Percentiles rank a stretch among this genome's conserved stretches.
These are phyloP conservation scores for Aureobasidium sp. DNA, from an alignment of 2,329 filamentous ascomycete genomes.

Conservation along the genomic window DNA sequence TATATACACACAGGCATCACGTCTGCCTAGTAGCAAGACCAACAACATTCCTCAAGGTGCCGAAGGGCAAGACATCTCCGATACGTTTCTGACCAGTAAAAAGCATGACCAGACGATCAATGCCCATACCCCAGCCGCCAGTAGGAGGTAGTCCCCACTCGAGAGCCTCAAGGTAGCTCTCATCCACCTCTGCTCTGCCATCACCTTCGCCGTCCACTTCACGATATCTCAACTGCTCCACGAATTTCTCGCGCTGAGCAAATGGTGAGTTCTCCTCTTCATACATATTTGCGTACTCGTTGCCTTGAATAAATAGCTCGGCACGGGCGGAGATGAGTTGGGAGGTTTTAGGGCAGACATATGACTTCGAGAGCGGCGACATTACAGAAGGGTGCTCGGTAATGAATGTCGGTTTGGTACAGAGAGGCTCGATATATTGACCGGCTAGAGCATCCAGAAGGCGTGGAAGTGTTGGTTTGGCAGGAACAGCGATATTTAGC, in stretches of 20 bases:
- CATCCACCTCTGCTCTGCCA: conserved; percentile 51
- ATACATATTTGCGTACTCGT: conserved; percentile 91
- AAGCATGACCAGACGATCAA: conserved; percentile 88
- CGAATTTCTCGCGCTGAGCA: conserved; percentile 76
- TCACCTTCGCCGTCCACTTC: conserved; percentile 36
- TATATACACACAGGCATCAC: neutral
- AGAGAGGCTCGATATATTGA: conserved; percentile 69
- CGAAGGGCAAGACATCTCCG: conserved; percentile 80
- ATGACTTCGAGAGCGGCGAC: conserved; percentile 85
- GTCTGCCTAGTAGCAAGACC: conserved; percentile 20
- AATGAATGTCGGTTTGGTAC: conserved; percentile 70
- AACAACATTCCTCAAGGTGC: conserved; percentile 60
- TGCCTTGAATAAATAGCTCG: conserved; percentile 42
- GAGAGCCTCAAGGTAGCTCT: conserved; percentile 74
- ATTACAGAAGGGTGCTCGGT: conserved; percentile 83
- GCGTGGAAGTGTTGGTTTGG: conserved; percentile 50
- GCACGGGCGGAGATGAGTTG: conserved; percentile 42
- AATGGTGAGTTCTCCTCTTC: conserved; percentile 95
- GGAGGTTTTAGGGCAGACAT: conserved; percentile 53
- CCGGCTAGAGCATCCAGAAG: conserved; percentile 77
- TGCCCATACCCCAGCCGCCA: conserved; percentile 89
- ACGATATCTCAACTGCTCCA: conserved; percentile 41
- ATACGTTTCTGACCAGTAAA: conserved; percentile 73
- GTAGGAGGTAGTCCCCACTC: conserved; percentile 92
- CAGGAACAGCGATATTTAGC: conserved; percentile 41